Evolutionary conservation across 192 early-diverging fungal species (phyloP).

Genomic region (Coemansia asiatica): DNA sequence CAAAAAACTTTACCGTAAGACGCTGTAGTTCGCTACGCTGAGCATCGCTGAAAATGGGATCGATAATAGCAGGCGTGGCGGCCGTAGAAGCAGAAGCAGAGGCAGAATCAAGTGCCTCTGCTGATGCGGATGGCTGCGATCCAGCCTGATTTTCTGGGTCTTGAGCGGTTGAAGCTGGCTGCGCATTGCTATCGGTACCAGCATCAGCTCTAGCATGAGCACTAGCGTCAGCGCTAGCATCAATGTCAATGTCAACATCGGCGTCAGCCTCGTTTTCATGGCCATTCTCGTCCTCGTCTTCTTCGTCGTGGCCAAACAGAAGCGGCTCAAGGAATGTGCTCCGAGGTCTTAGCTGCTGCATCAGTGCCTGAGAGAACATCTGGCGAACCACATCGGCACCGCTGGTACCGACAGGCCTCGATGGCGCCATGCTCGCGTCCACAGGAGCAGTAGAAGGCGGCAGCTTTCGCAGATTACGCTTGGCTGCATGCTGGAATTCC

Average conservation of each 20-base stretch:
- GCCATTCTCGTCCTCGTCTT: slow-evolving; percentile 7
- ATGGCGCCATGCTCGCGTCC: slow-evolving; percentile 12
- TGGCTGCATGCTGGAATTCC: slow-evolving; percentile 41
- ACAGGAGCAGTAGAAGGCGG: slow-evolving; percentile 34
- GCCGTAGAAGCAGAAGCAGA: not conserved
- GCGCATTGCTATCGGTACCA: not conserved
- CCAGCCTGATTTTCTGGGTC: not conserved
- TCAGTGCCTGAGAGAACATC: slow-evolving; percentile 9
- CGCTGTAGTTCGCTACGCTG: slow-evolving; percentile 35
- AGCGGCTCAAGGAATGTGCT: slow-evolving; percentile 30
- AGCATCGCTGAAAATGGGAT: slow-evolving; percentile 31
- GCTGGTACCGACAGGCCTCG: not conserved
- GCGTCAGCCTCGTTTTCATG: not conserved
- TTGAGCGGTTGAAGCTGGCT: not conserved
- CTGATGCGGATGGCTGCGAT: not conserved
- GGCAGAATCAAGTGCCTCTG: not conserved
- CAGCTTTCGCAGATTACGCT: slow-evolving; percentile 45
- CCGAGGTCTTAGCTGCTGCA: not conserved
- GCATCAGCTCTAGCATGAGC: not conserved
- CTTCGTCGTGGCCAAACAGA: slow-evolving; percentile 2
- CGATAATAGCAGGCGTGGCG: not conserved
- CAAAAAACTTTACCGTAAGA: slow-evolving; percentile 32
- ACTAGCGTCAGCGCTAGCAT: not conserved
- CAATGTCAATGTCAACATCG: not conserved
- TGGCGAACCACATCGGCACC: not conserved